Evolutionary conservation across 1,284 basidiomycete genomes (phyloP), one percentile per base, ranked within the genome.

Genomic region (Cryptococcus floricola): DNA sequence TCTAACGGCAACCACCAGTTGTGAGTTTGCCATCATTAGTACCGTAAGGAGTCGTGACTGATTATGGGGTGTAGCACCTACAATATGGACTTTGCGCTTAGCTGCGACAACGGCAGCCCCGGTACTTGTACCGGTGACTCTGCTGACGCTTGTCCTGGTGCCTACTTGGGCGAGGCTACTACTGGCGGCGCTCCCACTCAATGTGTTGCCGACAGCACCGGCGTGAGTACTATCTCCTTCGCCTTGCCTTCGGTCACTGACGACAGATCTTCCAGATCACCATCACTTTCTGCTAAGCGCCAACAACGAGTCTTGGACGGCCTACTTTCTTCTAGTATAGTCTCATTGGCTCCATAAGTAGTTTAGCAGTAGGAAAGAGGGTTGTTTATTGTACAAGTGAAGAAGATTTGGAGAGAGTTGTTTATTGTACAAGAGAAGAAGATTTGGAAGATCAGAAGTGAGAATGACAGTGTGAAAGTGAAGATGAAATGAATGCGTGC

Each of bases 281-380:
- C 39, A 65, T 65, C 50, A 61, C 63, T 13, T 64, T 64, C 56
- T 63, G 61, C 44, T 59, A 42, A 44, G 43, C 31, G 10, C 6
- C 10, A 34, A 5, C 31, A 34, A 34, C 7, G 10, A 34, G 31
- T 5, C 10, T 8, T 34, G 31, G 31, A 2, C 31, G 10, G 10
- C 7, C 31, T 34, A 10, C 31, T 34, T 34, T 10, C 31, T 34
- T 1, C 5, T 34, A 34, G 31, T 34, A 6, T 34, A 6, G 31
- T 34, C 31, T 34, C 10, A 6, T 6, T 34, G 31, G 23, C 23
- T 34, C 31, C 31, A 34, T 34, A 34, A 23, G 31, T 34, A 7
- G 1, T 34, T 34, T 1, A 10, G 7, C 10, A 3, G 31, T 8
- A 34, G 31, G 31, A 23, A 23, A 23, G 23, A 23, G 23, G 3